Evolutionary conservation across 768 basidiomycete species (phyloP).

Genomic region (Steccherinum ochraceum): DNA sequence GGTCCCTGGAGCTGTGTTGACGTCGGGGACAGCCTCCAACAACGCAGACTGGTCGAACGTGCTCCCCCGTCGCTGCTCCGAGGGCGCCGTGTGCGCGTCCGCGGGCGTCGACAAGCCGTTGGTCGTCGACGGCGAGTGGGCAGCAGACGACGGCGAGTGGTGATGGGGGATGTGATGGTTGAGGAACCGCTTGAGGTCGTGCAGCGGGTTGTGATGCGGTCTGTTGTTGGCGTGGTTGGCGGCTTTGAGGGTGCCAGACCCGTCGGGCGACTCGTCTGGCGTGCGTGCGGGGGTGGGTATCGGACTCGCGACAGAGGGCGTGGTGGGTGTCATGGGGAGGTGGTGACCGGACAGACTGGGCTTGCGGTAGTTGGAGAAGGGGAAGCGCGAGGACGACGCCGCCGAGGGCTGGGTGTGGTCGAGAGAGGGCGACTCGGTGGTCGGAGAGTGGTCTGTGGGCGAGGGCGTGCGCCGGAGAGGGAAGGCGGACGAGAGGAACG

Average conservation of each 20-base stretch:
- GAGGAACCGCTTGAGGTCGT: slow-evolving; percentile 93
- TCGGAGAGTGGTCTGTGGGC: slow-evolving; percentile 13
- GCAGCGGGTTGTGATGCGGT: slow-evolving; percentile 64
- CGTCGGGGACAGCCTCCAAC: slow-evolving; percentile 17
- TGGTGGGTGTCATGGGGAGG: slow-evolving; percentile 1
- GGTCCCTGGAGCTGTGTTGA: slow-evolving; percentile 11
- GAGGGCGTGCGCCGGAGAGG: slow-evolving; percentile 23
- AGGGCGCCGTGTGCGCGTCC: slow-evolving; percentile 27
- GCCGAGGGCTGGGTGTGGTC: slow-evolving; percentile 15
- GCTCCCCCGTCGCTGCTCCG: slow-evolving; percentile 28
- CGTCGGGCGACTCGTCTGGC: slow-evolving; percentile 4
- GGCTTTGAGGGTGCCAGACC: slow-evolving; percentile 4
- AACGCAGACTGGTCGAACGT: slow-evolving; percentile 30
- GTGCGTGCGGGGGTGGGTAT: slow-evolving; percentile 10
- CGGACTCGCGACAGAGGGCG: slow-evolving; percentile 9
- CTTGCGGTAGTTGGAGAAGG: slow-evolving; percentile 13
- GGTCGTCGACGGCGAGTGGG: slow-evolving; percentile 15
- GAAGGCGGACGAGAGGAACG: slow-evolving; percentile 21
- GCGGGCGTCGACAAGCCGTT: slow-evolving; percentile 23
- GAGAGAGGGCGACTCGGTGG: slow-evolving; percentile 9
- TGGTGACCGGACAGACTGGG: slow-evolving; percentile 7
- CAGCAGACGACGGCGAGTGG: slow-evolving; percentile 9
- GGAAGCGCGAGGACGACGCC: slow-evolving; percentile 17
- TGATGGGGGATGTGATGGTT: slow-evolving; percentile 75
- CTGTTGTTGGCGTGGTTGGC: slow-evolving; percentile 23